These are phyloP conservation scores for Boechera retrofracta DNA, from an alignment of 345 rosid species.

Conservation along the genomic window DNA sequence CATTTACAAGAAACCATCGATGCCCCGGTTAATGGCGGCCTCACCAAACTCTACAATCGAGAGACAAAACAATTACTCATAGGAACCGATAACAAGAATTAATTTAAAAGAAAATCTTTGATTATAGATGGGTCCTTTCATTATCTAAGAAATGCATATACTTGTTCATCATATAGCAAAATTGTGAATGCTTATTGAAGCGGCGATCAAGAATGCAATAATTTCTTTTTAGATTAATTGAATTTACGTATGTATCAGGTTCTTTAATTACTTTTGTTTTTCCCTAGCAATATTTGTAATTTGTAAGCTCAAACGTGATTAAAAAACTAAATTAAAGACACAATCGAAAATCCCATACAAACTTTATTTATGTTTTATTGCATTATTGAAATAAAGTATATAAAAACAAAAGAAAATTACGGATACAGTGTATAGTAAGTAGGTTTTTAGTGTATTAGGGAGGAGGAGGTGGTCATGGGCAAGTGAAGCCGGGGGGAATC, in stretches of 20 bases:
- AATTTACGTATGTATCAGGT: not conserved
- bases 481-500: conserved; percentile 23
- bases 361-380: conserved; percentile 7
- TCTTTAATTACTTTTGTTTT: not conserved
- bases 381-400: conserved; percentile 10
- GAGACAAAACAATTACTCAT: not conserved
- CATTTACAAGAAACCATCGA: no score
- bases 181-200: no score
- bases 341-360: not conserved
- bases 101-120: not conserved
- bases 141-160: not conserved
- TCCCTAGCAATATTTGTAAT: not conserved
- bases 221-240: not conserved
- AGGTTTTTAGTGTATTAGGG: not conserved
- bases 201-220: not conserved
- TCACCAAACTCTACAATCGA: not conserved
- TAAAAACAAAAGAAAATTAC: not conserved
- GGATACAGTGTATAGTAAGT: not conserved
- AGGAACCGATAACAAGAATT: not conserved
- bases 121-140: not conserved
- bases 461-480: conserved; percentile 26
- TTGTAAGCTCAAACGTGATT: not conserved
- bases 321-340: not conserved
- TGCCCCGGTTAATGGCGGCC: not conserved
- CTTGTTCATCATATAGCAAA: not conserved